Base-by-base conservation (phyloP, 2,329 filamentous ascomycete genomes). In the Venturiaceae sp. region DNA sequence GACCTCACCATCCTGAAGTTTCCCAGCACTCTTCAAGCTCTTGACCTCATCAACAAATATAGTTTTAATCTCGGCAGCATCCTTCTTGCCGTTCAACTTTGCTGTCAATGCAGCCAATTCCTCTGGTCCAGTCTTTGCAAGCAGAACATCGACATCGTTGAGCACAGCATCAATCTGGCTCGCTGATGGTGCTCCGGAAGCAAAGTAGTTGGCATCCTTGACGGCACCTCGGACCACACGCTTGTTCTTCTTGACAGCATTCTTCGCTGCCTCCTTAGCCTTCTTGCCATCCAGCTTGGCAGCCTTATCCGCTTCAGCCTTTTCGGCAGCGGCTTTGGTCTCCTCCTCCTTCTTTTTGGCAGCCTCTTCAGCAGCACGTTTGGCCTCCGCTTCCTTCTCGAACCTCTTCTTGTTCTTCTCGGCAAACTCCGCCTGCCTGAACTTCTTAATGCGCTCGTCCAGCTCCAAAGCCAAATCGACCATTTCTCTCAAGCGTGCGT, bases 211-310 rank as follows among this genome's bases (percentile, higher is more conserved):
- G 68, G 89, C 92, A 65, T 99, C 94, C 82, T 99, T 99, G 75
- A 92, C 88, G 64, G 89, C 91, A 62, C 84, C 86, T 75, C 95
- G 91, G 67, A 99, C 85, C 53, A 97, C 88, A 80, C 94, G 90
- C 84, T 96, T 96, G 84, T 99, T 99, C 88, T 99, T 99, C 88
- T 99, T 99, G 68, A 94, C 88, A 14, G 94, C 94, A 70, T 91
- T 96, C 85, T 99, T 99, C 60, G 94, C 94, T 1, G 92, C 92
- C 76, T 99, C 94, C 81, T 97, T 99, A 61, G 88, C 87, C 83
- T 99, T 99, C 84, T 97, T 99, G 68, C 78, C 78, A 63, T 87
- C 82, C 65, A 92, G 91, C 65, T 88, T 88, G 60, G 90, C 85
- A 5, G 80, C 82, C 82, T 97, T 97, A 64, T 91, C 90, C 44